phyloP scores from a whole-genome alignment of 225 moss, liverwort and hornwort species.

The Lunularia cruciata region DNA sequence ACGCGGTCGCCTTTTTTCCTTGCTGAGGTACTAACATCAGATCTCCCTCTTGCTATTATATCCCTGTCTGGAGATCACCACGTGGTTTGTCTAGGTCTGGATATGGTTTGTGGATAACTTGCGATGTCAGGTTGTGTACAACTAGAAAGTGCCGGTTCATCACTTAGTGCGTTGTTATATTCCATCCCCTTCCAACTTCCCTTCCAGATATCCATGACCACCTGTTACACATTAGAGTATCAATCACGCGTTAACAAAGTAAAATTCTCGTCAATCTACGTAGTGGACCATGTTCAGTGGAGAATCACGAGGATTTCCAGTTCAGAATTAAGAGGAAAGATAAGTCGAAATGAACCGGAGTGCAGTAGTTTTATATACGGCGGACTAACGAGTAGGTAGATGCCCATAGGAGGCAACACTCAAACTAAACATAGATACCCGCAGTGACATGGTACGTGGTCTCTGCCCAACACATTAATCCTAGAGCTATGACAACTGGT shows the following conservation, averaged over 20 bases:
- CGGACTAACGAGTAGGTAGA: neutral
- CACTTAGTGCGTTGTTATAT: neutral
- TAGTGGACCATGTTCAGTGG: neutral
- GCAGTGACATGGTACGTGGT: neutral
- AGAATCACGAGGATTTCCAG: neutral
- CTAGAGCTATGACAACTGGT: slow-evolving; percentile 6
- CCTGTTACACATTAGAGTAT: slow-evolving; percentile 13
- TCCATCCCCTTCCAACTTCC: slow-evolving; percentile 9
- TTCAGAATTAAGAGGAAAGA: no score
- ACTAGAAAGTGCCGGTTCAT: slow-evolving; percentile 2
- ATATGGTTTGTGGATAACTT: no score
- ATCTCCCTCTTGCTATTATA: no score
- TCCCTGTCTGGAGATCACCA: no score
- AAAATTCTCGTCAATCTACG: no score
- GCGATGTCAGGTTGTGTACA: no score
- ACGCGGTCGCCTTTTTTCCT: no score
- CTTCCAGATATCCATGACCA: slow-evolving; percentile 18
- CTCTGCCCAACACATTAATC: neutral
- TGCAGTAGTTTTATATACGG: neutral
- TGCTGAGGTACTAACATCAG: no score
- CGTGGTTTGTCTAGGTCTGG: no score
- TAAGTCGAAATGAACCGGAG: neutral
- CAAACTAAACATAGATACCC: neutral
- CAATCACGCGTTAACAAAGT: neutral
- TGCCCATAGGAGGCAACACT: neutral